phyloP scores from a whole-genome alignment of 2,329 filamentous ascomycete species.

The Emydomyces testavorans region DNA sequence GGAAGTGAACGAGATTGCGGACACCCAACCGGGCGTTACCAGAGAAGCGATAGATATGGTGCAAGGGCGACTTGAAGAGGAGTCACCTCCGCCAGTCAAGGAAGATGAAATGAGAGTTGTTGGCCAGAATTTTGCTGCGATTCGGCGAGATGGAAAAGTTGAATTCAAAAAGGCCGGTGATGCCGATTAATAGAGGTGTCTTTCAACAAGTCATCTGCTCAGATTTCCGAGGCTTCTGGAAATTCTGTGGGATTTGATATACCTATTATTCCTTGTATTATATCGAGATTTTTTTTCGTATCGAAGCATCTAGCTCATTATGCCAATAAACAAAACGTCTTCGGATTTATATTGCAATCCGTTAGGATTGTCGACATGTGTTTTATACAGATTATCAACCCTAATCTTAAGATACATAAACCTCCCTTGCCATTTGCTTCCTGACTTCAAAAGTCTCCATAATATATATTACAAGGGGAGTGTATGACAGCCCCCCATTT shows the following conservation, averaged over 20 bases:
- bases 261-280: not conserved
- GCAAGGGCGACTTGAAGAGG: conserved; percentile 25
- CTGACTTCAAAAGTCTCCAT: no score
- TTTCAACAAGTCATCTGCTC: not conserved
- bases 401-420: no score
- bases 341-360: no score
- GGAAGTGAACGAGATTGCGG: conserved; percentile 84
- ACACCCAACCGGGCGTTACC: conserved; percentile 61
- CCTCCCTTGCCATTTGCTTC: no score
- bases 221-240: not conserved
- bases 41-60: conserved; percentile 44
- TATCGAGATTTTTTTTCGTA: no score
- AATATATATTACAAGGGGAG: no score
- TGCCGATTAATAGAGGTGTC: not conserved
- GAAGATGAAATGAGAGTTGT: conserved; percentile 1
- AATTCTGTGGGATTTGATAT: not conserved
- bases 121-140: conserved; percentile 9
- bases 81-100: conserved; percentile 12
- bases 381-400: no score
- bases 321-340: no score
- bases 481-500: no score
- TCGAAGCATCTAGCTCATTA: no score
- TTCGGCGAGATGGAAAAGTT: conserved; percentile 14
- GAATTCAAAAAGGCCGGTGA: conserved; percentile 10
- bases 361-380: no score